phyloP scores from a whole-genome alignment of 2,329 filamentous ascomycete genomes.

The Chaetoscypha palmicola region DNA sequence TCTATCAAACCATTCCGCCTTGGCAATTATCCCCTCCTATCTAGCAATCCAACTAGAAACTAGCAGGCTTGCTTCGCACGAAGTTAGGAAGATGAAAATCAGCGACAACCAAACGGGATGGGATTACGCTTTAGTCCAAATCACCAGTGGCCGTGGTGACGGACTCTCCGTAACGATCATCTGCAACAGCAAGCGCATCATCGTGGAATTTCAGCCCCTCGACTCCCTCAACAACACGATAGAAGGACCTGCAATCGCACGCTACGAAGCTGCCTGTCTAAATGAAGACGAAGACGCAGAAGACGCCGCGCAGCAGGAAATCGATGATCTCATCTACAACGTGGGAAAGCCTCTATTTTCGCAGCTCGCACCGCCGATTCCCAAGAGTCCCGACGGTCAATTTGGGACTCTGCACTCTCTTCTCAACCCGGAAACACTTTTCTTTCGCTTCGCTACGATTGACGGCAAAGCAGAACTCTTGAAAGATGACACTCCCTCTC shows the following conservation, averaged over 20 bases:
- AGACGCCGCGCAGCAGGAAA: constrained; percentile 6
- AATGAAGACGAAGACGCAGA: constrained; percentile 6
- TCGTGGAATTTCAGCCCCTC: constrained; percentile 1
- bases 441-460: constrained; percentile 3
- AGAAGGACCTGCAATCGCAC: constrained; percentile 4
- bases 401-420: not conserved
- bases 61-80: no score
- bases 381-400: not conserved
- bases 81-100: no score
- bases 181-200: constrained; percentile 4
- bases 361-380: constrained; percentile 2
- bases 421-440: constrained; percentile 6
- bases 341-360: constrained; percentile 3
- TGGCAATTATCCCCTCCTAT: no score
- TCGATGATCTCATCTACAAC: constrained; percentile 8
- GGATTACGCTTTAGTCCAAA: no score
- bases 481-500: not conserved
- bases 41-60: no score
- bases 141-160: constrained; percentile 4
- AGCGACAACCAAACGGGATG: no score
- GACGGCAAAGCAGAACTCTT: constrained; percentile 6
- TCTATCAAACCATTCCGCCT: no score
- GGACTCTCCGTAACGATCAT: constrained; percentile 4
- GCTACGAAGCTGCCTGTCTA: constrained; percentile 3
- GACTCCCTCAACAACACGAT: constrained; percentile 2